Evolutionary conservation across 148 eudicot genomes (phyloP).

Genomic region (Rhododendron henanense): DNA sequence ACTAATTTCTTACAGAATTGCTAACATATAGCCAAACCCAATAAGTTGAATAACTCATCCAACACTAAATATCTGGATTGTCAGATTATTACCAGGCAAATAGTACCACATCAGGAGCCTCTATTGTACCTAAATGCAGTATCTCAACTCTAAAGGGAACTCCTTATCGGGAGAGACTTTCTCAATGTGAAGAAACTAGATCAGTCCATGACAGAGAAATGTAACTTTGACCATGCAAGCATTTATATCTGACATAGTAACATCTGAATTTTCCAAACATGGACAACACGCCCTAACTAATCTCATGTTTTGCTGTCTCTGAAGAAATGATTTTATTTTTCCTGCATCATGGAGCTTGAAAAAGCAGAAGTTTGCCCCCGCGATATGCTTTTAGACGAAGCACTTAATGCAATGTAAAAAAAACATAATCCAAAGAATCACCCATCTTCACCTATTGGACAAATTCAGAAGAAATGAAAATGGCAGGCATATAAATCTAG

Average conservation of each 20-base stretch:
- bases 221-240: background rate
- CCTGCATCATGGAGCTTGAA: background rate
- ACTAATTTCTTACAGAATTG: background rate
- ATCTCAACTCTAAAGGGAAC: background rate
- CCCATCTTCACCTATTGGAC: background rate
- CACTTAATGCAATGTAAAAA: background rate
- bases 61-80: background rate
- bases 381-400: background rate
- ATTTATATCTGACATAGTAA: background rate
- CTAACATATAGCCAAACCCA: background rate
- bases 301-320: background rate
- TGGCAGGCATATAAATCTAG: background rate
- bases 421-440: background rate
- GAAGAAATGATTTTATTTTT: background rate
- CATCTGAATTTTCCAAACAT: background rate
- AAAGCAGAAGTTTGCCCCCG: background rate
- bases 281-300: background rate
- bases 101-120: background rate
- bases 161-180: background rate
- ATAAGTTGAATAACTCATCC: background rate
- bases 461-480: background rate
- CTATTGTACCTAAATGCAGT: background rate
- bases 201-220: background rate
- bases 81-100: background rate
- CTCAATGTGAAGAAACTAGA: background rate